Evolutionary conservation across 164 flowering plant species (phyloP), one percentile per base, ranked within the genome.

Genomic region (Aristolochia fimbriata): DNA sequence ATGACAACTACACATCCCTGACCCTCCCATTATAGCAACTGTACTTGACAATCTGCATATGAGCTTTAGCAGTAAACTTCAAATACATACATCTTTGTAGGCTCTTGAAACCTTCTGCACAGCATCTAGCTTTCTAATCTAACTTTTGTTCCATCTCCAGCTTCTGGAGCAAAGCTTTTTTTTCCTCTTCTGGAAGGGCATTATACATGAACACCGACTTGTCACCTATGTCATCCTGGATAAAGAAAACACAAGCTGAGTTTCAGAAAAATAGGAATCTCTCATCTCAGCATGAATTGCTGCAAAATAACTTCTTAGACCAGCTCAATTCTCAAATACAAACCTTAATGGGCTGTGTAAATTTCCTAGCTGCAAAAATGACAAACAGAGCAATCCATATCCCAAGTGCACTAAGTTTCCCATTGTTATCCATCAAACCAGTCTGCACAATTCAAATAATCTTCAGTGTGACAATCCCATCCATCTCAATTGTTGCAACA

Each of bases 341-440:
- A 71, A 88, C 97, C 96, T 91, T 91, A 20, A 91, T 80, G 19
- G 96, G 93, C 72, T 92, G 98, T 49, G 93, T 81, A 67, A 92
- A 92, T 67, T 92, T 92, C 65, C 98, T 80, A 43, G 84, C 87
- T 22, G 98, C 84, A 76, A 89, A 92, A 46, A 92, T 66, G 49
- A 75, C 74, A 59, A 89, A 87, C 23, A 93, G 90, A 30, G 74
- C 83, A 90, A 87, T 86, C 97, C 94, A 93, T 9, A 77, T 62
- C 58, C 84, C 93, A 46, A 92, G 63, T 20, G 87, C 70, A 63
- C 70, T 60, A 17, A 86, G 73, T 70, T 92, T 86, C 31, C 71
- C 76, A 43, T 80, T 82, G 43, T 86, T 80, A 68, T 88, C 89
- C 87, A 88, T 81, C 60, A 88, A 67, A 51, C 92, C 90, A 31